phyloP scores from a whole-genome alignment of 345 rosid genomes.

The Ceriops tagal region DNA sequence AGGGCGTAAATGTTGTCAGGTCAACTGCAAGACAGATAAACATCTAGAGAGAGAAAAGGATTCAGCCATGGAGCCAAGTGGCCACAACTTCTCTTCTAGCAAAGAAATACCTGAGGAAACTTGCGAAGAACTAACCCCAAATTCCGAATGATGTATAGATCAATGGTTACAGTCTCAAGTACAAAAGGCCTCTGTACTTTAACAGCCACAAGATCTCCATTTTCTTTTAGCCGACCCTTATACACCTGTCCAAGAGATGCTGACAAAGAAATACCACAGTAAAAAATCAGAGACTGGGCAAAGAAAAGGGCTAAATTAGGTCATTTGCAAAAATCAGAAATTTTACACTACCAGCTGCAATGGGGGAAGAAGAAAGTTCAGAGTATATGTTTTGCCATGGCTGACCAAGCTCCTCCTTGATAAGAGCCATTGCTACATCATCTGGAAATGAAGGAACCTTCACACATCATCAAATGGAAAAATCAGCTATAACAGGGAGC shows the following conservation, averaged over 20 bases:
- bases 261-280: conserved; percentile 34
- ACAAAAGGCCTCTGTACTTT: conserved; percentile 96
- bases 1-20: not conserved
- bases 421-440: conserved; percentile 93
- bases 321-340: conserved; percentile 5
- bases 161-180: conserved; percentile 94
- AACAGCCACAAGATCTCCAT: conserved; percentile 90
- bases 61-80: not conserved
- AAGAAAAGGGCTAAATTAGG: conserved; percentile 1
- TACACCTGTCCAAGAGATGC: conserved; percentile 98
- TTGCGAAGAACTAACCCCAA: conserved; percentile 75
- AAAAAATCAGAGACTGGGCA: conserved; percentile 9
- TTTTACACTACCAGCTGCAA: conserved; percentile 74
- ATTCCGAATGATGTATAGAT: conserved; percentile 76
- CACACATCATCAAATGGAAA: conserved; percentile 29
- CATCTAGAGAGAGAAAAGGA: too few relatives aligned
- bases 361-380: conserved; percentile 89
- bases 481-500: conserved; percentile 16
- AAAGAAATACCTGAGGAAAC: conserved; percentile 79
- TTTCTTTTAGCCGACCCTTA: conserved; percentile 83
- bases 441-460: conserved; percentile 99
- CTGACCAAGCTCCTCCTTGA: conserved; percentile 89
- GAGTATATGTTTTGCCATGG: conserved; percentile 87
- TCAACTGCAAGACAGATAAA: too few relatives aligned
- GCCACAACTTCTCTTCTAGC: conserved; percentile 20